These are phyloP conservation scores for Albugo laibachii DNA, from an alignment of 352 stramenopile species.

Conservation along the genomic window DNA sequence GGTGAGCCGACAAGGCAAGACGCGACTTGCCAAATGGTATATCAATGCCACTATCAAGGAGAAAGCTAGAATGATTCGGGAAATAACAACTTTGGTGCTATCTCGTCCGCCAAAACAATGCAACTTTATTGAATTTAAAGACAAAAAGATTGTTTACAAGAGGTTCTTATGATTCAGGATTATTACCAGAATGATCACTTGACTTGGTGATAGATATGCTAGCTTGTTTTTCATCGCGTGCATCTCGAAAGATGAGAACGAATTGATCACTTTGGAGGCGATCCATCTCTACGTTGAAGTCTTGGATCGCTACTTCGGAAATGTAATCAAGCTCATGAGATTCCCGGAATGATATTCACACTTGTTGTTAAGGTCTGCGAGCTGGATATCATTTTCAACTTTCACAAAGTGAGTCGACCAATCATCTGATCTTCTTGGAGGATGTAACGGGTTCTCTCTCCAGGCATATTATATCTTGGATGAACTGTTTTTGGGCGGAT, in stretches of 20 bases:
- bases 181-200: background rate
- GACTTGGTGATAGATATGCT: slow-evolving; percentile 57
- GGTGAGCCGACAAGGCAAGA: slow-evolving; percentile 84
- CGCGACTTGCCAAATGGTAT: slow-evolving; percentile 84
- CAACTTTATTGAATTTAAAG: slow-evolving; percentile 95
- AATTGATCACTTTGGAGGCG: slow-evolving; percentile 93
- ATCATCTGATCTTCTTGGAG: background rate
- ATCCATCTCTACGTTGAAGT: slow-evolving; percentile 98
- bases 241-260: slow-evolving; percentile 92
- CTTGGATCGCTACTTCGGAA: slow-evolving; percentile 94
- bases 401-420: slow-evolving; percentile 84
- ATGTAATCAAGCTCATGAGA: slow-evolving; percentile 22
- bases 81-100: slow-evolving; percentile 78
- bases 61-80: slow-evolving; percentile 76
- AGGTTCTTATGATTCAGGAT: slow-evolving; percentile 21
- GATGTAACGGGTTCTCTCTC: background rate
- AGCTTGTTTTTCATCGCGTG: slow-evolving; percentile 95
- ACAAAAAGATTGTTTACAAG: slow-evolving; percentile 97
- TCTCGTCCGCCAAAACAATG: slow-evolving; percentile 65
- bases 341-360: background rate
- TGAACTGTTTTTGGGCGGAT: slow-evolving; percentile 97
- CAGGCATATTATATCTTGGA: slow-evolving; percentile 99
- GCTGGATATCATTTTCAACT: slow-evolving; percentile 99
- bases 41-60: slow-evolving; percentile 49
- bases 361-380: slow-evolving; percentile 52